Evolutionary conservation across 306 rosid genomes (phyloP), one percentile per base, ranked within the genome.

Genomic region (Quercus rubra): DNA sequence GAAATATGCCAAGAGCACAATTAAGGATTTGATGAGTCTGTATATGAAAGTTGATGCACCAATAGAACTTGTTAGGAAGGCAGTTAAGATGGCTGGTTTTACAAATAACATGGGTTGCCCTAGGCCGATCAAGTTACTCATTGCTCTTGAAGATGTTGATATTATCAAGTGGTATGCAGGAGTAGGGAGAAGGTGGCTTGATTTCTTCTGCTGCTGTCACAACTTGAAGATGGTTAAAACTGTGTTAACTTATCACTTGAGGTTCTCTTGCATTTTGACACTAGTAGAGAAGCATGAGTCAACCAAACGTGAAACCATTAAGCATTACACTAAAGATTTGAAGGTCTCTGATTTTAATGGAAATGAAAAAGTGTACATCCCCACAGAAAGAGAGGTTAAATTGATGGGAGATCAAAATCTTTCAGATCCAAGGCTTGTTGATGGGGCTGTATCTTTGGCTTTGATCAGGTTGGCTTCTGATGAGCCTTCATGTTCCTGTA

Each of bases 131-230:
- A 84, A 87, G 61, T 89, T 82, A 54, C 91, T 94, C 21, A 56
- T 86, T 75, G 90, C 94, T 56, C 92, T 92, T 46, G 98, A 94
- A 86, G 98, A 92, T 81, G 15, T 86, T 4, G 97, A 92, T 80
- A 89, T 92, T 77, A 86, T 94, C 68, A 92, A 89, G 84, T 92
- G 98, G 97, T 92, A 92, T 79, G 93, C 91, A 1, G 97, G 97
- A 59, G 81, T 92, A 61, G 97, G 90, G 75, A 88, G 89, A 87
- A 87, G 97, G 81, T 94, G 93, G 93, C 93, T 94, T 38, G 95
- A 94, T 78, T 92, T 86, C 82, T 94, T 87, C 75, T 89, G 89
- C 74, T 92, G 97, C 83, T 91, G 95, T 76, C 97, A 91, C 63
- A 91, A 92, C 95, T 92, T 92, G 78, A 87, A 87, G 88, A 79